Evolutionary conservation across 176 grass and related monocot genomes (phyloP).

Genomic region (Oryza brachyantha): DNA sequence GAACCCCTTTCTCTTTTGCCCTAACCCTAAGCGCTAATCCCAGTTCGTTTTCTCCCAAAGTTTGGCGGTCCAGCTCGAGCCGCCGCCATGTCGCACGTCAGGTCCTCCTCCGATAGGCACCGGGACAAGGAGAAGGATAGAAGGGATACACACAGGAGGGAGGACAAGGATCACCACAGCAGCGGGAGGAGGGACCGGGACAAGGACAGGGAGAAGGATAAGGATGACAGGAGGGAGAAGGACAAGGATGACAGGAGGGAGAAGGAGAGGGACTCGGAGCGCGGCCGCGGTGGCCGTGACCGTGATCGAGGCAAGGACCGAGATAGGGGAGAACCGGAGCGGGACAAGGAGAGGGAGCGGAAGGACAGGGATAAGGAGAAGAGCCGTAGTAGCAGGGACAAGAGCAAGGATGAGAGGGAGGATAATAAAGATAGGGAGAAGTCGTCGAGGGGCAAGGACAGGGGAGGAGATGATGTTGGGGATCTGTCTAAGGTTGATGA

Average conservation of each 20-base stretch:
- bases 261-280: constrained; percentile 35
- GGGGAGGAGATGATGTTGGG: constrained; percentile 32
- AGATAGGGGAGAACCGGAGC: constrained; percentile 41
- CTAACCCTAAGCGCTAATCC: not conserved
- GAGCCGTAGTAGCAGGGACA: constrained; percentile 41
- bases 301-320: constrained; percentile 53
- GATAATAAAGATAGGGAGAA: constrained; percentile 56
- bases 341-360: constrained; percentile 51
- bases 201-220: constrained; percentile 32
- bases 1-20: not conserved
- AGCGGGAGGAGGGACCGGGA: constrained; percentile 40
- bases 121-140: constrained; percentile 52
- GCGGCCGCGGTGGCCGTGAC: constrained; percentile 37
- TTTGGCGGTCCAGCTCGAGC: not conserved
- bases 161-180: constrained; percentile 37
- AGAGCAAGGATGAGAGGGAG: constrained; percentile 52
- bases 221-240: not conserved
- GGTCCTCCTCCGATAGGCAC: constrained; percentile 17
- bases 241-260: constrained; percentile 37
- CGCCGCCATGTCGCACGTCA: not conserved
- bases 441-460: constrained; percentile 51
- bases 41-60: not conserved
- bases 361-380: constrained; percentile 61
- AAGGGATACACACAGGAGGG: constrained; percentile 49
- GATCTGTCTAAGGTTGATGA: constrained; percentile 39